These are phyloP conservation scores for Wilcoxina mikolae DNA, from an alignment of 495 filamentous ascomycete species.

Conservation along the genomic window DNA sequence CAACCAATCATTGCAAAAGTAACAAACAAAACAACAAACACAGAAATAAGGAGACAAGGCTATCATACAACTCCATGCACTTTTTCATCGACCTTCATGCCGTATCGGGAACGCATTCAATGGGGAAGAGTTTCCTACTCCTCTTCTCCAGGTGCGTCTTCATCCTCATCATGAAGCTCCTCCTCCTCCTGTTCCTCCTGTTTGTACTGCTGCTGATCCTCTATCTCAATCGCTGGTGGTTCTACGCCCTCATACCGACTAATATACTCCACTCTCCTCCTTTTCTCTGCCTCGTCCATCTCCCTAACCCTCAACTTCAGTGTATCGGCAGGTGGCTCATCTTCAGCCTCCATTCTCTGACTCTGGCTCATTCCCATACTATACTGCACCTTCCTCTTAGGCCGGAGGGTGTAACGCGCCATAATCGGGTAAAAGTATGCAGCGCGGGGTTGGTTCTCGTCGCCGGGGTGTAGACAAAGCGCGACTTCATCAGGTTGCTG, in stretches of 20 bases:
- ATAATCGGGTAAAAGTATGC: slow-evolving; percentile 86
- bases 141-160: slow-evolving; percentile 9
- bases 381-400: slow-evolving; percentile 40
- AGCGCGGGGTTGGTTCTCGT: slow-evolving; percentile 14
- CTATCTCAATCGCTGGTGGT: slow-evolving; percentile 23
- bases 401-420: slow-evolving; percentile 44
- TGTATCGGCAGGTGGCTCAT: slow-evolving; percentile 25
- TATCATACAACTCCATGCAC: not conserved
- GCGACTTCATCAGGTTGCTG: slow-evolving; percentile 36
- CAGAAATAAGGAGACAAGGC: no score
- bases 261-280: slow-evolving; percentile 32
- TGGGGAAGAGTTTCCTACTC: slow-evolving; percentile 3
- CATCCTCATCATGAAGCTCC: slow-evolving; percentile 17
- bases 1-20: no score
- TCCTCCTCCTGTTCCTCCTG: slow-evolving; percentile 13
- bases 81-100: not conserved
- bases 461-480: slow-evolving; percentile 34
- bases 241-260: slow-evolving; percentile 30
- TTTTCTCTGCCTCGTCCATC: slow-evolving; percentile 21
- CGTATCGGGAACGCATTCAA: not conserved
- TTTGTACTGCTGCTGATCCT: slow-evolving; percentile 27
- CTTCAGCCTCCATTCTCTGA: slow-evolving; percentile 30
- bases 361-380: slow-evolving; percentile 26
- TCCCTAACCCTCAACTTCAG: slow-evolving; percentile 25
- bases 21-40: no score